phyloP scores from a whole-genome alignment of 345 rosid genomes.

The Dipteronia sinensis region DNA sequence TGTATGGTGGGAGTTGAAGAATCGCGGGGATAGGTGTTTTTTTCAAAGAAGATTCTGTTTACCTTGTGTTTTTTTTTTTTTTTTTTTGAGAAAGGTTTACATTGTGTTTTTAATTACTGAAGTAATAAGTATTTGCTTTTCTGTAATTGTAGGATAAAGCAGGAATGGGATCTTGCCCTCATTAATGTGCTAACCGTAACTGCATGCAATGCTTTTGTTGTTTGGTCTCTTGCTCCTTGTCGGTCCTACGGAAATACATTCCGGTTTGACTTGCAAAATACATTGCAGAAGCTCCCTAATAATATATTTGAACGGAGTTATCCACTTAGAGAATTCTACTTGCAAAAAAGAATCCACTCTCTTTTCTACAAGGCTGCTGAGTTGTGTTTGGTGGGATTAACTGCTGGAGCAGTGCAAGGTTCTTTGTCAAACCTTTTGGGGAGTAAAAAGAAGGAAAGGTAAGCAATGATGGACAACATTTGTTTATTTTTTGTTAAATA shows the following conservation, averaged over 20 bases:
- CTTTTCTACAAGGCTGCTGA: conserved; percentile 86
- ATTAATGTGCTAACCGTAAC: conserved; percentile 77
- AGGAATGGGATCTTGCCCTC: conserved; percentile 97
- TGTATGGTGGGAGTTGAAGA: conserved; percentile 89
- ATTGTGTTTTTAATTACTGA: conserved; percentile 18
- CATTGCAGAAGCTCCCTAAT: conserved; percentile 93
- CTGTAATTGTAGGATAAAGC: conserved; percentile 58
- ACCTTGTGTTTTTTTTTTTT: too few species aligned
- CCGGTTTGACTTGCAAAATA: conserved; percentile 89
- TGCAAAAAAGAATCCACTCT: conserved; percentile 90
- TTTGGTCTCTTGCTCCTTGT: conserved; percentile 94
- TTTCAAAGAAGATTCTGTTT: not conserved
- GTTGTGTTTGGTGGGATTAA: conserved; percentile 74
- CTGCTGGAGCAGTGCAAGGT: conserved; percentile 84
- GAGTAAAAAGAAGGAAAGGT: conserved; percentile 77
- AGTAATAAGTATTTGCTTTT: conserved; percentile 22
- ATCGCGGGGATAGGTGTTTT: conserved; percentile 75
- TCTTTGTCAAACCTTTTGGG: conserved; percentile 70
- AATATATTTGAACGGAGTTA: conserved; percentile 90
- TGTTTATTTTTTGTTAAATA: not conserved
- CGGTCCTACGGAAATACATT: conserved; percentile 94
- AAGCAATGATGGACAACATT: conserved; percentile 19
- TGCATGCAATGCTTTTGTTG: conserved; percentile 81
- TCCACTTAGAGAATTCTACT: conserved; percentile 83
- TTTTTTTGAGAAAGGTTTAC: too few species aligned